phyloP scores from a whole-genome alignment of 495 filamentous ascomycete genomes.

The Trichocladium uniseriatum region DNA sequence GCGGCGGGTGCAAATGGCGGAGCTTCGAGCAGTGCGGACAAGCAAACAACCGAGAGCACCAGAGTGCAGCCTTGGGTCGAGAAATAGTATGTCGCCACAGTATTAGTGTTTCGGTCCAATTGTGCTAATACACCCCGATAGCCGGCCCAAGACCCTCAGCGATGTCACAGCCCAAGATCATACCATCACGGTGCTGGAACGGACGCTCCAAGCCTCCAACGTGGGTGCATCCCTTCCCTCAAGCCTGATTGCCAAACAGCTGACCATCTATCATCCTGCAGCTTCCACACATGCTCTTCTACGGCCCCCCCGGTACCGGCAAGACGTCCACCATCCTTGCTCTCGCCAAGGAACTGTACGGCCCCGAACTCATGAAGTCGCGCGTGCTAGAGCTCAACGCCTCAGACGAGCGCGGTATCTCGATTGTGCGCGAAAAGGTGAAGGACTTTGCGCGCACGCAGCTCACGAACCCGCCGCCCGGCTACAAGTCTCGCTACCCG shows the following conservation, averaged over 20 bases:
- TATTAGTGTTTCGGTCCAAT: not conserved
- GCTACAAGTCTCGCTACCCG: conserved; percentile 66
- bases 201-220: conserved; percentile 90
- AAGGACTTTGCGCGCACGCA: conserved; percentile 97
- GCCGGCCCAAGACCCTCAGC: conserved; percentile 82
- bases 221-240: conserved; percentile 34
- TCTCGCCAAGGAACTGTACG: conserved; percentile 95
- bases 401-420: conserved; percentile 96
- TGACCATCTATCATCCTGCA: too few relatives aligned
- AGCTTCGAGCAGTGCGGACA: conserved; percentile 40
- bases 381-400: conserved; percentile 97
- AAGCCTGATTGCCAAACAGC: too few relatives aligned
- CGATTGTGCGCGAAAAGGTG: conserved; percentile 94
- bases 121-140: conserved; percentile 31
- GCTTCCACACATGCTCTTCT: conserved; percentile 99
- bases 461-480: conserved; percentile 66
- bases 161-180: conserved; percentile 98
- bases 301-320: conserved; percentile 92
- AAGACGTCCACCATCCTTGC: conserved; percentile 97
- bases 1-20: conserved; percentile 58
- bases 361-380: conserved; percentile 84
- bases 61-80: conserved; percentile 92
- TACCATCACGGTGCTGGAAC: conserved; percentile 82
- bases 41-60: conserved; percentile 50
- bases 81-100: conserved; percentile 72